A percentile compares a stretch with the other conserved stretches of the same genome.
Conservation (phyloP, 306 rosid genomes). For the Casuarina glauca region DNA sequence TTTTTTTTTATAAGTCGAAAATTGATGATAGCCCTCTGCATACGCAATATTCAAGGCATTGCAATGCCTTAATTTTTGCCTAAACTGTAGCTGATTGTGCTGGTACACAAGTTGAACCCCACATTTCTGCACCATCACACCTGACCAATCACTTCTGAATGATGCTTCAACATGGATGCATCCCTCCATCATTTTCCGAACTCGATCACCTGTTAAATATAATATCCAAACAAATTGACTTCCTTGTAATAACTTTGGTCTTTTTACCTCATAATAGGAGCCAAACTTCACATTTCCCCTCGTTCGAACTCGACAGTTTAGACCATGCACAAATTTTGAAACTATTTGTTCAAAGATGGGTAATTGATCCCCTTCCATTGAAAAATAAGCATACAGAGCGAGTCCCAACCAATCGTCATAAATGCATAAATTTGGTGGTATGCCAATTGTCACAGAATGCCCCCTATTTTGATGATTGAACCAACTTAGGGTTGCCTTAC, state of each 20-base stretch:
- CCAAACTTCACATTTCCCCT: neutral
- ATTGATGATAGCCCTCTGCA: neutral
- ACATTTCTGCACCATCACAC: no score
- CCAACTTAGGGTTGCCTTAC: no score
- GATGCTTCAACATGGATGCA: neutral
- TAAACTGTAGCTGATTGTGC: neutral
- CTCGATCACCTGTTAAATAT: neutral
- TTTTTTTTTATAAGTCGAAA: neutral
- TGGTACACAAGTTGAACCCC: neutral
- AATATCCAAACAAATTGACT: neutral
- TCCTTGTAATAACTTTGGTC: neutral
- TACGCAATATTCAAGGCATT: neutral
- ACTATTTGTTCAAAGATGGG: neutral
- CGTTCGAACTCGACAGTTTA: no score
- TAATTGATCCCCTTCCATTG: neutral
- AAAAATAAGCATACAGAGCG: neutral
- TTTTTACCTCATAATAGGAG: neutral
- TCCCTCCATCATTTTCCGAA: rapidly evolving
- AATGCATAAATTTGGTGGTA: no score
- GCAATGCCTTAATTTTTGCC: neutral
- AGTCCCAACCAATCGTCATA: neutral
- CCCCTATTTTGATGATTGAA: no score
- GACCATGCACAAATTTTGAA: no score
- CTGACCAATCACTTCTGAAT: neutral
- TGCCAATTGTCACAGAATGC: no score